Evolutionary conservation across 768 basidiomycete species (phyloP).

Genomic region (Lanmaoa pseudosensibilis): DNA sequence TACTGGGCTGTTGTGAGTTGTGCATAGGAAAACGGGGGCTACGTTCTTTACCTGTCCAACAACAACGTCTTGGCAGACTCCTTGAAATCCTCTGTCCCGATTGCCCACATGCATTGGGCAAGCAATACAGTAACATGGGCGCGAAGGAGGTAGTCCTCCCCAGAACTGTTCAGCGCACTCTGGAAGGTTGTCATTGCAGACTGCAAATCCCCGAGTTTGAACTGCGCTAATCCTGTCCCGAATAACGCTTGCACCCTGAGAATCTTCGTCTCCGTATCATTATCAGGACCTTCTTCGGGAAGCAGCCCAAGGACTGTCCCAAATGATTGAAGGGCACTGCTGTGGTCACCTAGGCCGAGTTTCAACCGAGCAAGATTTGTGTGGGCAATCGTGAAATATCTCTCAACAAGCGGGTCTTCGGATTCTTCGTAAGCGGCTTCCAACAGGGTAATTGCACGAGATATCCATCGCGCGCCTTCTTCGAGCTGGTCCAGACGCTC

Average conservation of each 20-base stretch:
- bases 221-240: constrained; percentile 70
- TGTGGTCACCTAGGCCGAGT: constrained; percentile 58
- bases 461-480: constrained; percentile 56
- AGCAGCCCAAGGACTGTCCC: constrained; percentile 73
- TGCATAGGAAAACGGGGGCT: background rate
- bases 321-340: constrained; percentile 65
- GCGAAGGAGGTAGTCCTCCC: constrained; percentile 47
- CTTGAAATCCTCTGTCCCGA: constrained; percentile 69
- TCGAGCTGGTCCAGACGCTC: constrained; percentile 77
- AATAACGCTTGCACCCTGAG: constrained; percentile 66
- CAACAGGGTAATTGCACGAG: constrained; percentile 66
- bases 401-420: constrained; percentile 78
- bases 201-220: constrained; percentile 61
- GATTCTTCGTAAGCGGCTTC: constrained; percentile 86
- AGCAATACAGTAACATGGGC: constrained; percentile 77
- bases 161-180: constrained; percentile 56
- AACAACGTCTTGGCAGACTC: constrained; percentile 78
- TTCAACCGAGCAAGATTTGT: constrained; percentile 76
- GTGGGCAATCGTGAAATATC: constrained; percentile 78
- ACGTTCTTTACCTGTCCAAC: constrained; percentile 68
- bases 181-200: constrained; percentile 69
- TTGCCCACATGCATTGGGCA: constrained; percentile 84
- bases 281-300: constrained; percentile 42
- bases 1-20: constrained; percentile 45
- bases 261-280: constrained; percentile 35